Evolutionary conservation across 371 early-diverging fungal genomes (phyloP).

Genomic region (Mucor sp.): DNA sequence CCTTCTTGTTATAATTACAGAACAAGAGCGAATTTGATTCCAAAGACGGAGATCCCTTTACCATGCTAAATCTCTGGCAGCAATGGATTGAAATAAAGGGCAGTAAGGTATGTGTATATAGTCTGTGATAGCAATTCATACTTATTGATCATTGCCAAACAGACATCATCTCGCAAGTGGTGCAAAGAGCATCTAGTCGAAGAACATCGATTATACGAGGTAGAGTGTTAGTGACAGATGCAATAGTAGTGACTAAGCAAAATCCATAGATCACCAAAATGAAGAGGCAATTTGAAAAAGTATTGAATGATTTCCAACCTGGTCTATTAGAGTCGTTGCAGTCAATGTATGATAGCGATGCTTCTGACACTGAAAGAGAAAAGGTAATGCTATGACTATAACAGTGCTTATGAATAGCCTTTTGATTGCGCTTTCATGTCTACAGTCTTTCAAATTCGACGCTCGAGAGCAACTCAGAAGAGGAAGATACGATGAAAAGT

Average conservation of each 20-base stretch:
- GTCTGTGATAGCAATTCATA: neutral
- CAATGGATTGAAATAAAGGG: constrained; percentile 65
- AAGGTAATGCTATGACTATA: neutral
- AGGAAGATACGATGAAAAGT: constrained; percentile 34
- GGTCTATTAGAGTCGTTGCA: constrained; percentile 29
- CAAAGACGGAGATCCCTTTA: constrained; percentile 70
- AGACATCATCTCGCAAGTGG: constrained; percentile 62
- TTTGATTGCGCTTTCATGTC: too few species aligned
- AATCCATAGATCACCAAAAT: constrained; percentile 44
- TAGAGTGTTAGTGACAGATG: constrained; percentile 13
- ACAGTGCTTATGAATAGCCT: neutral
- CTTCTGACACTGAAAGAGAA: constrained; percentile 4
- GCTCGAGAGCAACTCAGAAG: constrained; percentile 33
- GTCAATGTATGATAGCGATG: neutral
- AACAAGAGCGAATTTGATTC: constrained; percentile 57
- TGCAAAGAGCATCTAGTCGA: constrained; percentile 65
- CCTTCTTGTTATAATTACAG: constrained; percentile 32
- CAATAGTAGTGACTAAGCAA: neutral
- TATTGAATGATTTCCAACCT: constrained; percentile 51
- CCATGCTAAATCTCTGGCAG: constrained; percentile 63
- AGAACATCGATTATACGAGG: constrained; percentile 74
- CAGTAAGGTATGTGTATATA: constrained; percentile 29
- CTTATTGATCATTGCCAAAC: neutral
- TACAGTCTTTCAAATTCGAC: neutral
- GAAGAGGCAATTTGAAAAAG: constrained; percentile 51